phyloP scores from a whole-genome alignment of 139 green algal genomes.

The Gonium pectorale region DNA sequence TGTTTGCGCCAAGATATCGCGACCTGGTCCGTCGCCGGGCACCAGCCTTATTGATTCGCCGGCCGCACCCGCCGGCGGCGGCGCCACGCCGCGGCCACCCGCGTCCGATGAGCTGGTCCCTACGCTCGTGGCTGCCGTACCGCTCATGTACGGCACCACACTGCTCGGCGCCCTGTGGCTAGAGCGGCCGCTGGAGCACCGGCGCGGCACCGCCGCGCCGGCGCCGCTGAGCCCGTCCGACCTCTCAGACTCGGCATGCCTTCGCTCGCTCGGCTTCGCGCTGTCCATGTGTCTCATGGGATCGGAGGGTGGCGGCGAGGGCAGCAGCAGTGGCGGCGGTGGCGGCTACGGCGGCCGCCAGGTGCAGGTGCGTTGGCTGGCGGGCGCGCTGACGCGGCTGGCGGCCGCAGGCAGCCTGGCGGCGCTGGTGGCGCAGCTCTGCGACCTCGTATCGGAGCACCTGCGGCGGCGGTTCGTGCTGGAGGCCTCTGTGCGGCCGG shows the following conservation, averaged over 20 bases:
- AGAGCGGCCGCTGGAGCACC: background rate
- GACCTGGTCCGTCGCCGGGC: too few species aligned
- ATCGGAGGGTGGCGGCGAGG: background rate
- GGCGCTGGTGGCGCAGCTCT: constrained; percentile 23
- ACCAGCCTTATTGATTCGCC: too few species aligned
- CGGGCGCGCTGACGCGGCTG: background rate
- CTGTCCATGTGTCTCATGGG: constrained; percentile 19
- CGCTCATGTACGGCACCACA: background rate
- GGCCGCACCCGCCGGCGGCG: too few species aligned
- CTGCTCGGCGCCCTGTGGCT: constrained; percentile 23
- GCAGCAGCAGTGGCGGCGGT: too few species aligned
- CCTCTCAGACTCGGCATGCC: background rate
- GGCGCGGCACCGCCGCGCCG: background rate
- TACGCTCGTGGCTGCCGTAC: constrained; percentile 11
- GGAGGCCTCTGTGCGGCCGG: background rate
- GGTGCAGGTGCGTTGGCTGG: too few species aligned
- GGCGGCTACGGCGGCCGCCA: too few species aligned
- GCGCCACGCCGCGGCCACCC: too few species aligned
- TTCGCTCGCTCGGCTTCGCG: constrained; percentile 7
- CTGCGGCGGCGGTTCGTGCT: constrained; percentile 7
- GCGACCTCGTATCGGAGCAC: background rate
- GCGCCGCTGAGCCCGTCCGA: too few species aligned
- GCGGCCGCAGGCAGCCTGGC: background rate
- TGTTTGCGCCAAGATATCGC: too few species aligned
- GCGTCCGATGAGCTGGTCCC: too few species aligned